Base-by-base conservation (phyloP, 139 green algal species). In the Ostreobium quekettii region DNA sequence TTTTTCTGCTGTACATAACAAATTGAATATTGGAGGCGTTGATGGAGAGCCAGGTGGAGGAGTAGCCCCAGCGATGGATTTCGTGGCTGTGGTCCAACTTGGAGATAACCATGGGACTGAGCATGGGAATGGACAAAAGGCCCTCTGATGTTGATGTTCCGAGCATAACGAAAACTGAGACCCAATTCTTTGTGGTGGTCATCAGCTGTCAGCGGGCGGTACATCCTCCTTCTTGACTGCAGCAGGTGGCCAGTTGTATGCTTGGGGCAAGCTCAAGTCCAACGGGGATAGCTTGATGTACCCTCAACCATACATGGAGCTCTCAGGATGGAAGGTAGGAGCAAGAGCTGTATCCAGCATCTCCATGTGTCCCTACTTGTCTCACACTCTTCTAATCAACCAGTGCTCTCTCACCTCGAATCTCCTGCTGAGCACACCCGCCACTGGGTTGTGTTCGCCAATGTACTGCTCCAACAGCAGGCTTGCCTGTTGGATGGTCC, bases 201-300 rank as follows among this genome's bases (percentile, higher is more conserved):
- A 53, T 36, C 56, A 76, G 72, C 72, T 87, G 24, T 77, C 71
- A 5, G 83, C 79, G 7, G 82, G 83, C 24, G 37, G 63, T 57
- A 88, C 82, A 1, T 72, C 77, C 46, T 80, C 76, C 36, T 93
- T 90, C 70, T 86, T 83, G 76, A 83, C 85, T 11, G 83, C 70
- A 47, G 68, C 85, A n/a, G 79, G 77, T 15, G 78, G 79, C 2
- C 87, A 95, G 81, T 57, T 97, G 39, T 96, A 92, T 72, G 76
- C 71, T 4, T 98, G 89, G 83, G 92, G 93, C 77, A 95, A 95
- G 79, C 71, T 96, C 24, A 97, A 97, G 82, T 71, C 78, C 26
- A 86, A 83, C 69, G n/a, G 91, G 1, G 93, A 98, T 81, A 92
- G 70, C 75, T 24, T 15, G 26, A 97, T 95, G 84, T 95, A 93